phyloP scores from a whole-genome alignment of 225 moss, liverwort and hornwort genomes.

The Sphagnum tenellum region DNA sequence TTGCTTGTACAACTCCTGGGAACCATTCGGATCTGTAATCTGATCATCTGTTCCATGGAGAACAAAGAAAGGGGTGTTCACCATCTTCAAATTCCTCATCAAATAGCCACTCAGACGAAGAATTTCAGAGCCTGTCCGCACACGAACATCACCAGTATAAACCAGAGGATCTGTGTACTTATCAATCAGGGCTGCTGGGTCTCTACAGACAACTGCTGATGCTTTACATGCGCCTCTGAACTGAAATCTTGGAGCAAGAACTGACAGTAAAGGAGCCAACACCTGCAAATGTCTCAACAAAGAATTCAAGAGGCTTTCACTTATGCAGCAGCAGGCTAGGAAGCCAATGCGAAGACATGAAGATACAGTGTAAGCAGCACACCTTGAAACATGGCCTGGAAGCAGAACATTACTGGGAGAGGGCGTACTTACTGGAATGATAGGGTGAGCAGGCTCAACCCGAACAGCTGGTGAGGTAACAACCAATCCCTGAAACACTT shows the following conservation, averaged over 20 bases:
- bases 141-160: slow-evolving; percentile 50
- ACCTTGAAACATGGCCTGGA: not conserved
- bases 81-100: slow-evolving; percentile 58
- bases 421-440: slow-evolving; percentile 32
- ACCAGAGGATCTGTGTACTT: slow-evolving; percentile 66
- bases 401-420: not conserved
- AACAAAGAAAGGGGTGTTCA: slow-evolving; percentile 62
- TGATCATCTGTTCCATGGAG: slow-evolving; percentile 80
- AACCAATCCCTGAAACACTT: slow-evolving; percentile 31
- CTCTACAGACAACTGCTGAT: slow-evolving; percentile 54
- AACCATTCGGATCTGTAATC: slow-evolving; percentile 70
- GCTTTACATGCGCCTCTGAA: slow-evolving; percentile 58
- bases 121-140: slow-evolving; percentile 59
- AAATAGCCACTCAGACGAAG: slow-evolving; percentile 59
- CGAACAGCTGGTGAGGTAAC: slow-evolving; percentile 49
- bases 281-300: slow-evolving; percentile 24
- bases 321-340: no score
- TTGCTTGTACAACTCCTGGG: slow-evolving; percentile 62
- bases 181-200: slow-evolving; percentile 59
- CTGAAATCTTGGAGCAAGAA: slow-evolving; percentile 67
- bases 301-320: no score
- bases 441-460: slow-evolving; percentile 53
- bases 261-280: slow-evolving; percentile 72
- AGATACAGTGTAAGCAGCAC: no score
- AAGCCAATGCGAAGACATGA: no score